A percentile compares a stretch with the other conserved stretches of the same genome.
phyloP scores from a whole-genome alignment of 2,329 filamentous ascomycete genomes.

The Neofusicoccum sp. region DNA sequence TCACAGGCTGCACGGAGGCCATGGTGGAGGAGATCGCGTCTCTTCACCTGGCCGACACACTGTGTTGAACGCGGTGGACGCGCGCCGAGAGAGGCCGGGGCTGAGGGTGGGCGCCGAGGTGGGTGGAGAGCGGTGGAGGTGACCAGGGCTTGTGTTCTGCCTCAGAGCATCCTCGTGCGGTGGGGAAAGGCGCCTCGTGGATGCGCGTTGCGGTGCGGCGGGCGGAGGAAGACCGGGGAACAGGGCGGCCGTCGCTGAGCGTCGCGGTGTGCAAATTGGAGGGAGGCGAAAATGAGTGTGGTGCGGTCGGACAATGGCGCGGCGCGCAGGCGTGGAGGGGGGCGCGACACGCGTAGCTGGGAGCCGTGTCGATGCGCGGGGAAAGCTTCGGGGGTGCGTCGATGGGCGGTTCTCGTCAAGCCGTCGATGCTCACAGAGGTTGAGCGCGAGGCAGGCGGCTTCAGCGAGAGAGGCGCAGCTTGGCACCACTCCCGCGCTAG shows the following conservation, averaged over 20 bases:
- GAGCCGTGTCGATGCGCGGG: slow-evolving; percentile 35
- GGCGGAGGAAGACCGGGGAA: slow-evolving; percentile 17
- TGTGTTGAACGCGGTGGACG: neutral
- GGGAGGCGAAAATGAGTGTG: slow-evolving; percentile 19
- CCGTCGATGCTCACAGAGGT: slow-evolving; percentile 16
- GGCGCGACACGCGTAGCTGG: slow-evolving; percentile 33
- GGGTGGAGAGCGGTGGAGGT: neutral
- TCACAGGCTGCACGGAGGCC: slow-evolving; percentile 75
- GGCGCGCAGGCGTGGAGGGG: slow-evolving; percentile 14
- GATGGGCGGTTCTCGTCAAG: slow-evolving; percentile 23
- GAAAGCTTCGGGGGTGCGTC: slow-evolving; percentile 34
- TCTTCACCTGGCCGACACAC: slow-evolving; percentile 1
- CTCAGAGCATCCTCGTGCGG: slow-evolving; percentile 18
- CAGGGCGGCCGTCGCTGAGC: slow-evolving; percentile 12
- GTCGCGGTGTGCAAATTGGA: slow-evolving; percentile 16
- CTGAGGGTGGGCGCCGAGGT: slow-evolving; percentile 6
- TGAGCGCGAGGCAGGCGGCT: slow-evolving; percentile 21
- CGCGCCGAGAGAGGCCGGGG: slow-evolving; percentile 6
- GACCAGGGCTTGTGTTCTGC: slow-evolving; percentile 1
- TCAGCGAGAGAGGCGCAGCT: slow-evolving; percentile 7
- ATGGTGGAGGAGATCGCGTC: slow-evolving; percentile 46
- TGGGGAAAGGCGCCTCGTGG: slow-evolving; percentile 11
- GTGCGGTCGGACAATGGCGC: slow-evolving; percentile 15
- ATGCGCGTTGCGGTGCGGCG: slow-evolving; percentile 15
- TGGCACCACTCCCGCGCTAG: neutral